Conservation (phyloP, 225 moss, liverwort and hornwort species). For the Bryum argenteum region DNA sequence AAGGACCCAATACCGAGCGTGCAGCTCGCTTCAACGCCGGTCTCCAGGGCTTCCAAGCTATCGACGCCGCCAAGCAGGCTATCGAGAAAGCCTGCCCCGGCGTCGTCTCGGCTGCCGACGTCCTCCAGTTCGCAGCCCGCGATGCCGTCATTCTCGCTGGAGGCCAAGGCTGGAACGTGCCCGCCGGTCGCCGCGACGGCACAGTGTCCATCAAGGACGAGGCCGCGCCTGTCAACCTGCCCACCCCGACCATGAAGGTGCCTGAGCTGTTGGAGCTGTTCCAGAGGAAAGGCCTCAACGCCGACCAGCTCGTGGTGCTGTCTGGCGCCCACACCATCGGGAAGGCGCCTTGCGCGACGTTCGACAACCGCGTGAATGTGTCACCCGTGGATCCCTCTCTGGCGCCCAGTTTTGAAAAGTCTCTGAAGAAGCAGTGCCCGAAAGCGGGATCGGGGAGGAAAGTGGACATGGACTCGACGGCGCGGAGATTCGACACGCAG, state of each 20-base stretch:
- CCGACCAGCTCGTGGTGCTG: conserved; percentile 34
- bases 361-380: background rate
- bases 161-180: conserved; percentile 25
- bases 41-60: conserved; percentile 24
- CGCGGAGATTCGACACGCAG: background rate
- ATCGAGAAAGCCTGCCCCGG: background rate
- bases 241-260: conserved; percentile 17
- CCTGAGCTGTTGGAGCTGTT: conserved; percentile 30
- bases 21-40: background rate
- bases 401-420: background rate
- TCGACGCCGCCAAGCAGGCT: background rate
- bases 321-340: conserved; percentile 46
- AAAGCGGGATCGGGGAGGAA: background rate
- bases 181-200: conserved; percentile 41
- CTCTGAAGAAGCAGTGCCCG: conserved; percentile 15
- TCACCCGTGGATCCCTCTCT: conserved; percentile 1
- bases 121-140: background rate
- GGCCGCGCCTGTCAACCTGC: conserved; percentile 1
- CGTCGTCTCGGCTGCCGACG: background rate
- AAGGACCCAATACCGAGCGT: conserved; percentile 4
- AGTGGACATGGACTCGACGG: background rate
- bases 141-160: conserved; percentile 28
- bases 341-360: conserved; percentile 11
- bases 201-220: conserved; percentile 20
- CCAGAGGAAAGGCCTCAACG: conserved; percentile 19